A percentile compares a stretch with the other conserved stretches of the same genome.
Evolutionary conservation across 2,329 filamentous ascomycete genomes (phyloP).

Genomic region (Capronia epimyces): DNA sequence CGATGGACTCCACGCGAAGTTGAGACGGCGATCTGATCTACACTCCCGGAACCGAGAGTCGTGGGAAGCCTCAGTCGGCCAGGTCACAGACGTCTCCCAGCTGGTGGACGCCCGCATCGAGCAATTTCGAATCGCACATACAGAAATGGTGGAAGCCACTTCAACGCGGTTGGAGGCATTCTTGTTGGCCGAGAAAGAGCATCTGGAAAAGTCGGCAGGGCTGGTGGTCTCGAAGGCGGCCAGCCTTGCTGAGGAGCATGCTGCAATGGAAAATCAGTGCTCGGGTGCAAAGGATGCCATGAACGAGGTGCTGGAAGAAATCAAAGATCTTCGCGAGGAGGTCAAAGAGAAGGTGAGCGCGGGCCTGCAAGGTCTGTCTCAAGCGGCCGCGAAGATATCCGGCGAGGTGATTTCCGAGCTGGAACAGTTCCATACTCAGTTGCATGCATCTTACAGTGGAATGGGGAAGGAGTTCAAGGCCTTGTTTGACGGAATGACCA

Average conservation of each 20-base stretch:
- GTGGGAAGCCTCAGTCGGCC: conserved; percentile 70
- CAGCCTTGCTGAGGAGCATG: conserved; percentile 62
- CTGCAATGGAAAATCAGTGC: conserved; percentile 53
- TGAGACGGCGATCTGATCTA: conserved; percentile 76
- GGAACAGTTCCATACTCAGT: conserved; percentile 70
- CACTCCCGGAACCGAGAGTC: conserved; percentile 71
- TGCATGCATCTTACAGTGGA: conserved; percentile 76
- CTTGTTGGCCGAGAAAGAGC: conserved; percentile 66
- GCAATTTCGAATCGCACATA: conserved; percentile 67
- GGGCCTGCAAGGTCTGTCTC: conserved; percentile 75
- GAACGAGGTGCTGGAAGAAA: conserved; percentile 87
- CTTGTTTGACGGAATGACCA: conserved; percentile 75
- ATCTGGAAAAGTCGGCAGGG: conserved; percentile 63
- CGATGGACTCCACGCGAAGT: conserved; percentile 75
- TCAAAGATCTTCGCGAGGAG: conserved; percentile 79
- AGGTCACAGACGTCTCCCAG: conserved; percentile 70
- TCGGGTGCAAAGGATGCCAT: conserved; percentile 67
- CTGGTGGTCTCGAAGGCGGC: conserved; percentile 65
- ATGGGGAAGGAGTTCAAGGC: conserved; percentile 81
- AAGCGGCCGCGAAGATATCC: conserved; percentile 80
- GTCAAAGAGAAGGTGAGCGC: conserved; percentile 82
- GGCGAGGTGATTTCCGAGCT: conserved; percentile 84
- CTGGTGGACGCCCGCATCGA: conserved; percentile 71
- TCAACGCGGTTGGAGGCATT: conserved; percentile 70
- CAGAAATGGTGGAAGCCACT: conserved; percentile 61